Evolutionary conservation across 1,139 yeast genomes (phyloP).

Genomic region (Yamadazyma jaroonii): DNA sequence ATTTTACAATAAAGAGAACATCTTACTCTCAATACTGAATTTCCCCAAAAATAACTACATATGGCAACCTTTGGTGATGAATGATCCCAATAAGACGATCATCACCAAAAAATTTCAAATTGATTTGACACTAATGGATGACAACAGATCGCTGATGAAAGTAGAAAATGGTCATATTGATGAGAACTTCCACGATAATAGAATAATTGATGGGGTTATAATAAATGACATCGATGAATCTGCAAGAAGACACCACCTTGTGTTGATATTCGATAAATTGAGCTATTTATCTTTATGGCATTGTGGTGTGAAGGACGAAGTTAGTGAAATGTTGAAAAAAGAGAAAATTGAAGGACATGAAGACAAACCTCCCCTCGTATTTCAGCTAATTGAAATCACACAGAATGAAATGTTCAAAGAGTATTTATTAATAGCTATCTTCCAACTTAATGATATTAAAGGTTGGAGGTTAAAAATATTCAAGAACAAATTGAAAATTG

Average conservation of each 20-base stretch:
- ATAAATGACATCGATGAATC: conserved; percentile 29
- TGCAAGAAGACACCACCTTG: conserved; percentile 29
- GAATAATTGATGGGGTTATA: conserved; percentile 32
- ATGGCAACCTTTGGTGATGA: conserved; percentile 54
- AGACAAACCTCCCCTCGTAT: conserved; percentile 23
- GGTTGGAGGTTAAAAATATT: conserved; percentile 30
- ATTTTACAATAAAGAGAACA: conserved; percentile 20
- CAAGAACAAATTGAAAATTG: conserved; percentile 17
- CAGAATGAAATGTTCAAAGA: conserved; percentile 9
- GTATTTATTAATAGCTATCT: conserved; percentile 27
- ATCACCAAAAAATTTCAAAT: conserved; percentile 36
- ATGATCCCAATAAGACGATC: conserved; percentile 20
- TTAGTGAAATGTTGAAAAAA: conserved; percentile 24
- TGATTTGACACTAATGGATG: conserved; percentile 15
- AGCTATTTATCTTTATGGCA: conserved; percentile 64
- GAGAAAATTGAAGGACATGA: conserved; percentile 10
- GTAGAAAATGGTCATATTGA: neutral
- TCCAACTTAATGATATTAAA: conserved; percentile 20
- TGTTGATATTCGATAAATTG: conserved; percentile 53
- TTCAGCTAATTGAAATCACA: conserved; percentile 22
- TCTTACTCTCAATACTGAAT: conserved; percentile 39
- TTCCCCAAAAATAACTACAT: conserved; percentile 56
- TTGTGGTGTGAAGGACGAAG: conserved; percentile 37
- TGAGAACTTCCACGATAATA: conserved; percentile 8
- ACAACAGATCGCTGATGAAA: no score